Evolutionary conservation across 768 basidiomycete species (phyloP).

Genomic region (Russula lepida): DNA sequence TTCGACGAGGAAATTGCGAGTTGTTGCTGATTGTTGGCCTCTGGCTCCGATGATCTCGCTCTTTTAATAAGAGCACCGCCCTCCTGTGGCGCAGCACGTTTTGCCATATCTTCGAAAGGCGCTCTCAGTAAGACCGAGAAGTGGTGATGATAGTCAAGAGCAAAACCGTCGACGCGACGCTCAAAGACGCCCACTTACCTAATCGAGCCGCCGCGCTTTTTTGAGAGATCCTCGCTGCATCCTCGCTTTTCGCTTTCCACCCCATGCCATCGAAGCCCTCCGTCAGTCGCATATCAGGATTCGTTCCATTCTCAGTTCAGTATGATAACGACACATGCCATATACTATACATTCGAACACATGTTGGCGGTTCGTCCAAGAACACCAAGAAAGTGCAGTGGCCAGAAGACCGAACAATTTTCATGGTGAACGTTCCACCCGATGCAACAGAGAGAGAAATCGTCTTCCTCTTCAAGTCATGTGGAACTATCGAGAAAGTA

Average conservation of each 20-base stretch:
- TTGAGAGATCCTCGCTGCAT: too few relatives aligned
- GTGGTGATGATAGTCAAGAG: background rate
- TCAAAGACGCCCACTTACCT: background rate
- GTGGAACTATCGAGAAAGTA: constrained; percentile 71
- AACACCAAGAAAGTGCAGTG: constrained; percentile 30
- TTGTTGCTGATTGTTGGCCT: constrained; percentile 50
- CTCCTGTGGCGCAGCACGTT: constrained; percentile 52
- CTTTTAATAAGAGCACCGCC: constrained; percentile 56
- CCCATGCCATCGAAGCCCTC: background rate
- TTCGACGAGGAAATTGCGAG: constrained; percentile 69
- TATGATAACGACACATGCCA: constrained; percentile 45
- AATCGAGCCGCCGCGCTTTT: background rate
- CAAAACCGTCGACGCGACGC: background rate
- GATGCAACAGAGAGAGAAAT: constrained; percentile 82
- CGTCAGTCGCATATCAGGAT: constrained; percentile 32
- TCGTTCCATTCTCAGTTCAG: constrained; percentile 38
- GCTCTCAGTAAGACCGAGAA: background rate
- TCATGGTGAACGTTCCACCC: constrained; percentile 83
- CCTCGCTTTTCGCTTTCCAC: too few relatives aligned
- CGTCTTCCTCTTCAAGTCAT: constrained; percentile 62
- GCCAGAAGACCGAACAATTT: constrained; percentile 64
- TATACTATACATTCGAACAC: constrained; percentile 68
- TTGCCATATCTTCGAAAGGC: constrained; percentile 46
- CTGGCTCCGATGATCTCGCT: constrained; percentile 40
- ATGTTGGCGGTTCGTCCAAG: constrained; percentile 34